Conservation (phyloP, 176 grass and related monocot species). For the Juncus inflexus region DNA sequence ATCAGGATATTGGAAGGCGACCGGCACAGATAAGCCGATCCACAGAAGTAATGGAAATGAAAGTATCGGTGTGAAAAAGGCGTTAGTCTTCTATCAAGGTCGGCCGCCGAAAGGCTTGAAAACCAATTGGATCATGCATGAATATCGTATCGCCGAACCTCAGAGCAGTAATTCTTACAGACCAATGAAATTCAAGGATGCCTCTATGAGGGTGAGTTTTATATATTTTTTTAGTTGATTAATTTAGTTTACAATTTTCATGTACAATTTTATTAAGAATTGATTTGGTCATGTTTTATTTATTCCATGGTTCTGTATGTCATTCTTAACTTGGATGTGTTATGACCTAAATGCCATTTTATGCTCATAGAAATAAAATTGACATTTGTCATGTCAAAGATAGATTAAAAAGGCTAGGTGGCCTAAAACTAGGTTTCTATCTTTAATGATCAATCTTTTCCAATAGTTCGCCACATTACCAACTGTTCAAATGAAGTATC, state of each 20-base stretch:
- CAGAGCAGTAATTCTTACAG: slow-evolving; percentile 25
- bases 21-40: slow-evolving; percentile 23
- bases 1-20: slow-evolving; percentile 24
- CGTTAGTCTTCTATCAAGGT: slow-evolving; percentile 25
- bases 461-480: slow-evolving; percentile 23
- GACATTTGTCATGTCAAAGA: slow-evolving; percentile 17
- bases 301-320: neutral
- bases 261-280: neutral
- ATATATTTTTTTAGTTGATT: neutral
- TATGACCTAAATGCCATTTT: slow-evolving; percentile 10
- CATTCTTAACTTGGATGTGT: slow-evolving; percentile 12
- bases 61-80: slow-evolving; percentile 25
- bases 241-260: neutral
- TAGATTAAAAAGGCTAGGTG: slow-evolving; percentile 23
- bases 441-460: slow-evolving; percentile 23
- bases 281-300: too few species aligned
- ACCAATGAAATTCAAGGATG: slow-evolving; percentile 27
- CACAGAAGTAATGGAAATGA: slow-evolving; percentile 17
- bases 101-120: slow-evolving; percentile 22
- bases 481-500: slow-evolving; percentile 23
- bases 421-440: slow-evolving; percentile 14
- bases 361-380: slow-evolving; percentile 12
- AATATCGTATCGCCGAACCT: slow-evolving; percentile 41
- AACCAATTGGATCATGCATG: slow-evolving; percentile 58
- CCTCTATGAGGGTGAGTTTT: slow-evolving; percentile 27